phyloP scores from a whole-genome alignment of 2,329 filamentous ascomycete species.

The Aspergillus sp. region DNA sequence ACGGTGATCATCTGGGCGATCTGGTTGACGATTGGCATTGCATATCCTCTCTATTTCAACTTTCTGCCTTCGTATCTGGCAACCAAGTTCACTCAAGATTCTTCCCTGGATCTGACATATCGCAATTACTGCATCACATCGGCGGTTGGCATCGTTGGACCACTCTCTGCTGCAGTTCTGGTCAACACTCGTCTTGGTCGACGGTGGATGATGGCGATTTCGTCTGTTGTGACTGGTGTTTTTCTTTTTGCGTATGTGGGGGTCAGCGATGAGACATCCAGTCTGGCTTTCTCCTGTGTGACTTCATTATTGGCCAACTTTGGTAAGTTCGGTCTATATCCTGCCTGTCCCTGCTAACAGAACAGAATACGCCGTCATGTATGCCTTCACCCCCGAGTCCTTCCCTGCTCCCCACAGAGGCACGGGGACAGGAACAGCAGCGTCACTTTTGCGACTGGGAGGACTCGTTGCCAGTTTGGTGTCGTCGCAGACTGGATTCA shows the following conservation, averaged over 20 bases:
- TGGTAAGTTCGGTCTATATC: slow-evolving; percentile 7
- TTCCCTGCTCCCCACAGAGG: slow-evolving; percentile 23
- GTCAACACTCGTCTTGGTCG: slow-evolving; percentile 41
- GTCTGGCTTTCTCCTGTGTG: slow-evolving; percentile 32
- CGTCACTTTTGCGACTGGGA: slow-evolving; percentile 20
- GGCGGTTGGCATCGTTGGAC: slow-evolving; percentile 35
- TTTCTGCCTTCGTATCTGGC: slow-evolving; percentile 45
- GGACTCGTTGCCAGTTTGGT: slow-evolving; percentile 41
- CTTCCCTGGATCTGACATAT: slow-evolving; percentile 17
- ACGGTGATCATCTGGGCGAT: slow-evolving; percentile 37
- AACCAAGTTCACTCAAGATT: slow-evolving; percentile 27
- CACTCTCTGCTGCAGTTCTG: slow-evolving; percentile 37
- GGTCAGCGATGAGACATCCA: slow-evolving; percentile 32
- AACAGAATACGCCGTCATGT: slow-evolving; percentile 27
- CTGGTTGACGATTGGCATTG: slow-evolving; percentile 43
- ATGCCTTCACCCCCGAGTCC: slow-evolving; percentile 23
- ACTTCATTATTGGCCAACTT: slow-evolving; percentile 44
- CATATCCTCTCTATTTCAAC: slow-evolving; percentile 45
- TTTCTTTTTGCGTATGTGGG: slow-evolving; percentile 46
- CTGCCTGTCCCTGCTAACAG: not conserved
- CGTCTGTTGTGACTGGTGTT: slow-evolving; percentile 40
- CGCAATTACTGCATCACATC: slow-evolving; percentile 27
- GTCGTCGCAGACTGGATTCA: slow-evolving; percentile 41
- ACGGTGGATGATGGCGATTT: slow-evolving; percentile 43
- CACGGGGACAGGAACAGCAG: slow-evolving; percentile 27